phyloP scores from a whole-genome alignment of 805 yeast genomes.

The Myxozyma kluyveri region DNA sequence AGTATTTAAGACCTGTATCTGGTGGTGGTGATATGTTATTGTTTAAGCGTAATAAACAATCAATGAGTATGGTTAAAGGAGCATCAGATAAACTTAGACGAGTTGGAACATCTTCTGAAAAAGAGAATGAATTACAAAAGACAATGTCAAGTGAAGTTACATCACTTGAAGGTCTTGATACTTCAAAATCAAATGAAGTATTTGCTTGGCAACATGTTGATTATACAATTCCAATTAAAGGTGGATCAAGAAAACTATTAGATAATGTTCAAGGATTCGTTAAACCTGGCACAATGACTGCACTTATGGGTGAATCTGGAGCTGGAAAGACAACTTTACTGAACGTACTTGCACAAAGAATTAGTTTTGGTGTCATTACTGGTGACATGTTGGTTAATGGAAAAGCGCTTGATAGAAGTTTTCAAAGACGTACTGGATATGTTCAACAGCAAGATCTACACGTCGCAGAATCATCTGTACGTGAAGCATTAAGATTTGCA shows the following conservation, averaged over 20 bases:
- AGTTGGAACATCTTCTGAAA: neutral
- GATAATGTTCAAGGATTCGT: slow-evolving; percentile 76
- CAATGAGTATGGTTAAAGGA: neutral
- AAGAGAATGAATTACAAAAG: neutral
- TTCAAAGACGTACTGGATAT: slow-evolving; percentile 74
- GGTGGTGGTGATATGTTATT: slow-evolving; percentile 5
- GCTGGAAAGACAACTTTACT: slow-evolving; percentile 74
- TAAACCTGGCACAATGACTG: slow-evolving; percentile 76
- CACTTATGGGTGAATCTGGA: slow-evolving; percentile 72
- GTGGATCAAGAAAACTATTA: slow-evolving; percentile 57
- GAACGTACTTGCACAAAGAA: slow-evolving; percentile 68
- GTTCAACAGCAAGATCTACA: slow-evolving; percentile 81
- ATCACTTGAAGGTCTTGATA: slow-evolving; percentile 30
- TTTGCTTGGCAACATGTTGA: slow-evolving; percentile 76
- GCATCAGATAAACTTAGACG: neutral
- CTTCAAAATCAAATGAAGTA: slow-evolving; percentile 55
- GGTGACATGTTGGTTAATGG: slow-evolving; percentile 75
- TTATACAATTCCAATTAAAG: slow-evolving; percentile 62
- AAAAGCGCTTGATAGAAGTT: slow-evolving; percentile 56
- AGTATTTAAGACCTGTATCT: slow-evolving; percentile 1
- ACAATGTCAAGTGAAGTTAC: neutral
- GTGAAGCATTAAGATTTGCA: slow-evolving; percentile 69
- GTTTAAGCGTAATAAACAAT: slow-evolving; percentile 1
- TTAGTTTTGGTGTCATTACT: slow-evolving; percentile 66
- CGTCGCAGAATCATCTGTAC: slow-evolving; percentile 64